Conservation (phyloP, 352 stramenopile genomes). For the Phytophthora vignae region DNA sequence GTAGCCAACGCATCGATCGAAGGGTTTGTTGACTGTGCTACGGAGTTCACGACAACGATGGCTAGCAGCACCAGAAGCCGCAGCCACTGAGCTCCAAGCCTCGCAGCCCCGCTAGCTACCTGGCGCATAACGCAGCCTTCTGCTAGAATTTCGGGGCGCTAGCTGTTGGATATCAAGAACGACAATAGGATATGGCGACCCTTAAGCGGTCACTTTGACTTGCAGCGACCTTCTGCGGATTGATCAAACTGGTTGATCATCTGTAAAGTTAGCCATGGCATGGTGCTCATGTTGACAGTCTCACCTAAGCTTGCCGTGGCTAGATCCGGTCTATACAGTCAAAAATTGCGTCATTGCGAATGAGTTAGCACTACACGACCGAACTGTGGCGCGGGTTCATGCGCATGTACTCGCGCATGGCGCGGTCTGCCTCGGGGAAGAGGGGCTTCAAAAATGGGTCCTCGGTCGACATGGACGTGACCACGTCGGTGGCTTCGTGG, state of each 20-base stretch:
- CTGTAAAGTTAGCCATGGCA: not conserved
- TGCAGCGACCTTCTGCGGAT: slow-evolving; percentile 9
- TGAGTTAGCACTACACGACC: slow-evolving; percentile 24
- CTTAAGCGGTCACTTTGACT: slow-evolving; percentile 19
- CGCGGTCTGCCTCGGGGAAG: slow-evolving; percentile 62
- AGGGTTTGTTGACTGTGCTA: slow-evolving; percentile 13
- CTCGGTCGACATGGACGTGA: slow-evolving; percentile 57
- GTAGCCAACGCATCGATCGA: slow-evolving; percentile 17
- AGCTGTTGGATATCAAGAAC: not conserved
- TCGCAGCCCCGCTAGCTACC: not conserved
- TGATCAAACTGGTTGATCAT: not conserved
- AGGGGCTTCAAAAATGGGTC: slow-evolving; percentile 78
- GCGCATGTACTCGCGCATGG: slow-evolving; percentile 61
- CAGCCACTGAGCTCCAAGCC: slow-evolving; percentile 5
- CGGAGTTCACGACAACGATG: not conserved
- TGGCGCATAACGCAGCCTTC: not conserved
- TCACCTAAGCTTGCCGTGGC: not conserved
- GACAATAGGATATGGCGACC: slow-evolving; percentile 21
- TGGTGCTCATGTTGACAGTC: not conserved
- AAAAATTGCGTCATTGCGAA: not conserved
- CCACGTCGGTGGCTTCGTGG: slow-evolving; percentile 54
- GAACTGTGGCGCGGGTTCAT: slow-evolving; percentile 38
- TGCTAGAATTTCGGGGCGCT: not conserved
- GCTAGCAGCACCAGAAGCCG: slow-evolving; percentile 17
- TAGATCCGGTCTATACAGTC: not conserved